Evolutionary conservation across 2,329 filamentous ascomycete species (phyloP).

Genomic region (Colletotrichum tanaceti): DNA sequence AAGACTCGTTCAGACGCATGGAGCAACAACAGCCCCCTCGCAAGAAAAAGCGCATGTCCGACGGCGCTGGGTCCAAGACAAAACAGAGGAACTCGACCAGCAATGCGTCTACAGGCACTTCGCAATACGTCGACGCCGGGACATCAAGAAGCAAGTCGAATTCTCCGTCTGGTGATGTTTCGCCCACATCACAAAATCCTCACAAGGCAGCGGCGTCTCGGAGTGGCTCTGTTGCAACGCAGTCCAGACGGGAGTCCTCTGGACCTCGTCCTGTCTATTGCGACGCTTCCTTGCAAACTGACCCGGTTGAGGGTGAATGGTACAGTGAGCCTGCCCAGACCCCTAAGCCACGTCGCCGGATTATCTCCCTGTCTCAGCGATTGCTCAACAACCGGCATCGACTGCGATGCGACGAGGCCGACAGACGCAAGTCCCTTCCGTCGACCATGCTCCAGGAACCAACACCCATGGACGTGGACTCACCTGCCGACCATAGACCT

Average conservation of each 20-base stretch:
- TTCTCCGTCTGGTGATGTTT: conserved; percentile 60
- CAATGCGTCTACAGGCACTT: conserved; percentile 30
- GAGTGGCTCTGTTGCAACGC: conserved; percentile 47
- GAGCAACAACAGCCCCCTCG: conserved; percentile 65
- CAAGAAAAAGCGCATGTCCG: conserved; percentile 73
- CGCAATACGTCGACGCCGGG: conserved; percentile 63
- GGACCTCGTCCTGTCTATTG: conserved; percentile 58
- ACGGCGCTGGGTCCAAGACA: conserved; percentile 56
- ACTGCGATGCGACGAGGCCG: conserved; percentile 55
- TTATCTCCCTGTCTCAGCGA: conserved; percentile 66
- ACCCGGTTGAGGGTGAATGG: conserved; percentile 65
- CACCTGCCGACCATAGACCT: conserved; percentile 50
- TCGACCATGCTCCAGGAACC: conserved; percentile 46
- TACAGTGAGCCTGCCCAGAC: conserved; percentile 55
- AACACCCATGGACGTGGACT: conserved; percentile 56
- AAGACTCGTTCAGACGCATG: conserved; percentile 72
- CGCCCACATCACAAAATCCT: conserved; percentile 50
- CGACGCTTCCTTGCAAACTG: conserved; percentile 66
- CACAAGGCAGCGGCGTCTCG: conserved; percentile 46
- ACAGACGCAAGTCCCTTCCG: conserved; percentile 47
- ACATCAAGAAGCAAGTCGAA: conserved; percentile 66
- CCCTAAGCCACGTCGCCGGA: conserved; percentile 57
- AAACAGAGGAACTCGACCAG: conserved; percentile 45
- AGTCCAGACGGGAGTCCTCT: conserved; percentile 54
- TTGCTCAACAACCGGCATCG: conserved; percentile 62